Conservation (phyloP, 1,139 yeast genomes). For the Kodamaea sp. region DNA sequence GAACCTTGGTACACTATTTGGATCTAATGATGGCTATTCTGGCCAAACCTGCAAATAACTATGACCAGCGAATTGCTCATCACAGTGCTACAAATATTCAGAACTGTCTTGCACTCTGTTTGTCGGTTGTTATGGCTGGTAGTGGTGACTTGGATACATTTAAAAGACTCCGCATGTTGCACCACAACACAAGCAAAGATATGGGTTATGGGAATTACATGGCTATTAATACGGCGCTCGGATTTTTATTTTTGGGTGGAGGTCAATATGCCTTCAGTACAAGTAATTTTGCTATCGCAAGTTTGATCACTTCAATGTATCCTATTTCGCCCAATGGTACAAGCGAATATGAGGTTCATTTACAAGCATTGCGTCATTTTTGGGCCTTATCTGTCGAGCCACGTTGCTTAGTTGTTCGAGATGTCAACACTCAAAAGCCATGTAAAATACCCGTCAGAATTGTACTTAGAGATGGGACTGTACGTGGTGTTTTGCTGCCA, state of each 20-base stretch:
- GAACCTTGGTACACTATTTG: slow-evolving; percentile 55
- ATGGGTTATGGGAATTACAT: slow-evolving; percentile 67
- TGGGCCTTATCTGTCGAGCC: slow-evolving; percentile 88
- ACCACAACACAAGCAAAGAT: slow-evolving; percentile 50
- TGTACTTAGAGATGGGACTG: slow-evolving; percentile 28
- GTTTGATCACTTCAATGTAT: slow-evolving; percentile 68
- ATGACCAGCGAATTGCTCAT: slow-evolving; percentile 60
- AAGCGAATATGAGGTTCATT: slow-evolving; percentile 52
- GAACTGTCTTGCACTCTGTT: slow-evolving; percentile 58
- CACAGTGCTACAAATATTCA: slow-evolving; percentile 56
- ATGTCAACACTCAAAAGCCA: slow-evolving; percentile 57
- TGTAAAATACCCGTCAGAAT: slow-evolving; percentile 50
- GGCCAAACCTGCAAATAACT: slow-evolving; percentile 42
- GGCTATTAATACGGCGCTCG: slow-evolving; percentile 81
- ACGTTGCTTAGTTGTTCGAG: slow-evolving; percentile 72
- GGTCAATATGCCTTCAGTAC: slow-evolving; percentile 82
- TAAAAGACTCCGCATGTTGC: slow-evolving; percentile 66
- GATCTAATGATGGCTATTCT: slow-evolving; percentile 61
- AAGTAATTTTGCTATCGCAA: slow-evolving; percentile 64
- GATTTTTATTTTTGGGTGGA: slow-evolving; percentile 85
- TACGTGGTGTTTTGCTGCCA: slow-evolving; percentile 47
- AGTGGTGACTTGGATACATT: slow-evolving; percentile 82
- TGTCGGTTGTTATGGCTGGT: slow-evolving; percentile 82
- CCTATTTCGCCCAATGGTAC: slow-evolving; percentile 62
- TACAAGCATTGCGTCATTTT: slow-evolving; percentile 85